Percentiles rank a stretch among this genome's conserved stretches.
These are phyloP conservation scores for Pythium dissotocum DNA, from an alignment of 352 stramenopile genomes.

Conservation along the genomic window DNA sequence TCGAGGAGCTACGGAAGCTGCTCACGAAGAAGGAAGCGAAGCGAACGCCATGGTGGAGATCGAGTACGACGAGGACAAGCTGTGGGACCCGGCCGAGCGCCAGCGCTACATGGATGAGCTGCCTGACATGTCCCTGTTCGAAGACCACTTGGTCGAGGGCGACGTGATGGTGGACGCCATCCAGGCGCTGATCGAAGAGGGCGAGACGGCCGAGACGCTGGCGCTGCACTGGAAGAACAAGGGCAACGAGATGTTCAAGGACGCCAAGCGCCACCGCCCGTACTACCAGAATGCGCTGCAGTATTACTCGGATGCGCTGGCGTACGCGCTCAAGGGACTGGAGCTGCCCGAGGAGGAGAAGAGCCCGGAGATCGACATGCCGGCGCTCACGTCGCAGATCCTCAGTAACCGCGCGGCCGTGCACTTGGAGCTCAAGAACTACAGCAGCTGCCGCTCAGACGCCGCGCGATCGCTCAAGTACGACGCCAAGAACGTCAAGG, in stretches of 20 bases:
- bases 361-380: slow-evolving; percentile 64
- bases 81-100: slow-evolving; percentile 73
- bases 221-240: slow-evolving; percentile 89
- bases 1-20: not conserved
- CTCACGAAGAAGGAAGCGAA: not conserved
- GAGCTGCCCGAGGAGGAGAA: slow-evolving; percentile 59
- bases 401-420: slow-evolving; percentile 80
- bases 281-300: slow-evolving; percentile 81
- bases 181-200: slow-evolving; percentile 85
- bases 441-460: slow-evolving; percentile 81
- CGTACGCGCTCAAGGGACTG: slow-evolving; percentile 78
- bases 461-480: slow-evolving; percentile 69
- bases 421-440: slow-evolving; percentile 86
- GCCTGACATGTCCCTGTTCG: slow-evolving; percentile 87
- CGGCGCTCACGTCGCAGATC: slow-evolving; percentile 73
- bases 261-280: slow-evolving; percentile 67
- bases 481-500: slow-evolving; percentile 78
- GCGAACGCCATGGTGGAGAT: slow-evolving; percentile 71
- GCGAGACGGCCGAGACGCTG: slow-evolving; percentile 83
- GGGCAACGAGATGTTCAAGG: slow-evolving; percentile 84
- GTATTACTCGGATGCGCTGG: slow-evolving; percentile 79
- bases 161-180: slow-evolving; percentile 88
- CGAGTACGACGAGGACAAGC: slow-evolving; percentile 86
- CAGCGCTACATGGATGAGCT: slow-evolving; percentile 86
- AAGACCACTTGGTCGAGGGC: slow-evolving; percentile 85